Conservation (phyloP, 176 grass and related monocot genomes). For the Thinopyrum elongatum region DNA sequence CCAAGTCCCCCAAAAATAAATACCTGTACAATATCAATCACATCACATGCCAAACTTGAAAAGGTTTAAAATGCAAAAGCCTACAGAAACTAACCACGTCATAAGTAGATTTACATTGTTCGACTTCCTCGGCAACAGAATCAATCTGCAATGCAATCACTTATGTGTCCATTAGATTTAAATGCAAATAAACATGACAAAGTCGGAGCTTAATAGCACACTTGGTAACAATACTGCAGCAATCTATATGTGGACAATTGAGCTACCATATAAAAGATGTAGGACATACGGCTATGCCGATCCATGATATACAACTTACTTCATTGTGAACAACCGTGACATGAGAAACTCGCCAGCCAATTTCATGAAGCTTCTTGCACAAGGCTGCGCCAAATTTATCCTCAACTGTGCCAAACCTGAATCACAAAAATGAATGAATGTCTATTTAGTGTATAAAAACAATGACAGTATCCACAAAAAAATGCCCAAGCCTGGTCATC, state of each 20-base stretch:
- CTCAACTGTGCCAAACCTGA: conserved; percentile 81
- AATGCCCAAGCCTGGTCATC: background rate
- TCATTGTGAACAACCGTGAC: conserved; percentile 73
- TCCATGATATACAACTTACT: conserved; percentile 49
- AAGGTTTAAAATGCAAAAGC: conserved; percentile 19
- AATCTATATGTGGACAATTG: conserved; percentile 5
- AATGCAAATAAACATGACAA: conserved; percentile 13
- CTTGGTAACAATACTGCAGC: conserved; percentile 15
- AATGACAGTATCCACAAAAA: background rate
- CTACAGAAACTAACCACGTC: conserved; percentile 64
- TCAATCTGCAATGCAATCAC: conserved; percentile 68
- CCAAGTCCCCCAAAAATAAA: conserved; percentile 95
- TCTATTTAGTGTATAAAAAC: conserved; percentile 17
- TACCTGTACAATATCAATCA: conserved; percentile 47
- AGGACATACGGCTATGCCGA: background rate
- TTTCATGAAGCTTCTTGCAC: conserved; percentile 88
- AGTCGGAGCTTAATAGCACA: conserved; percentile 12
- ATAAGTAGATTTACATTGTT: conserved; percentile 64
- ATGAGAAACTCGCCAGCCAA: conserved; percentile 89
- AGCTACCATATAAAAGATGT: background rate
- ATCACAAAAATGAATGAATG: conserved; percentile 22
- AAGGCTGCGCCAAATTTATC: conserved; percentile 69
- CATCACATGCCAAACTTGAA: conserved; percentile 15
- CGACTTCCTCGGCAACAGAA: conserved; percentile 89
- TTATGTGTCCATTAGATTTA: conserved; percentile 19